A percentile compares a stretch with the other conserved stretches of the same genome.
phyloP scores from a whole-genome alignment of 768 basidiomycete genomes.

The Tylopilus intermedius region DNA sequence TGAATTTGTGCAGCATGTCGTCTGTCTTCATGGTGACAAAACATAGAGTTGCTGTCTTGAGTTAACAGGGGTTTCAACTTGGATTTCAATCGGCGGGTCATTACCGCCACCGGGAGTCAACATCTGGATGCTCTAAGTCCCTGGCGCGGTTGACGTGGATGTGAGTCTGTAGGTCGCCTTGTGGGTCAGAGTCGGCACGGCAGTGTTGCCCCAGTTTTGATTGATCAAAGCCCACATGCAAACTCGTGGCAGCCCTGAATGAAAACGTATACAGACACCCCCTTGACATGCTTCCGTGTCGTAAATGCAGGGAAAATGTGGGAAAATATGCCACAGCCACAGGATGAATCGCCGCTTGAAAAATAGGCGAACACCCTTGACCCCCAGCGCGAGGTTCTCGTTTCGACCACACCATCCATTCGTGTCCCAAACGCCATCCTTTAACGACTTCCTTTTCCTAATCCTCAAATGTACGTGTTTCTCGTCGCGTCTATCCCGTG shows the following conservation, averaged over 20 bases:
- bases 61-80: no score
- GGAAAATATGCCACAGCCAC: conserved; percentile 26
- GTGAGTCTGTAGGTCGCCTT: no score
- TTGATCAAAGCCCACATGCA: neutral
- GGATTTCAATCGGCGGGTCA: no score
- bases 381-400: conserved; percentile 30
- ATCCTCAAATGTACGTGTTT: conserved; percentile 30
- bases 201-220: neutral
- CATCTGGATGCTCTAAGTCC: no score
- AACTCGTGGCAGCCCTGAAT: neutral
- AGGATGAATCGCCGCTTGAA: conserved; percentile 31
- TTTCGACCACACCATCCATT: conserved; percentile 34
- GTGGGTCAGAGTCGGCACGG: no score
- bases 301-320: conserved; percentile 10
- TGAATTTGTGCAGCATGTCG: no score
- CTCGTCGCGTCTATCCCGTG: conserved; percentile 20
- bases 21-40: no score
- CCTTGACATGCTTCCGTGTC: neutral
- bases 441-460: conserved; percentile 24
- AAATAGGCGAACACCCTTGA: conserved; percentile 37
- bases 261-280: neutral
- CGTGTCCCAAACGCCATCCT: conserved; percentile 31
- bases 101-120: no score
- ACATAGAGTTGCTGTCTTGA: no score
- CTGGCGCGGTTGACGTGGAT: no score